phyloP scores from a whole-genome alignment of 495 filamentous ascomycete genomes.

The Xeromyces bisporus region DNA sequence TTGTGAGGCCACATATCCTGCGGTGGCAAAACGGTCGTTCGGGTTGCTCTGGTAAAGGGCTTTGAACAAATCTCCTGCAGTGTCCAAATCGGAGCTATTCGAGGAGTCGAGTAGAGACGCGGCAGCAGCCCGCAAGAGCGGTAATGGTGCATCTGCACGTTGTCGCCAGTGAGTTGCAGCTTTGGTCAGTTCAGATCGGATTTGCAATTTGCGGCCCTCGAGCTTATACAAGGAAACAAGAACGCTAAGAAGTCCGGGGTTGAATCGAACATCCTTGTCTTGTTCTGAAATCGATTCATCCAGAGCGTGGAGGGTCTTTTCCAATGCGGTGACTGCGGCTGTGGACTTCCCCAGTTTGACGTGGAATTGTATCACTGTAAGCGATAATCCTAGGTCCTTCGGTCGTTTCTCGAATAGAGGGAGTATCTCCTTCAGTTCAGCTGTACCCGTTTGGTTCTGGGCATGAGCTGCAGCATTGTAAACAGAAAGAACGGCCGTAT shows the following conservation, averaged over 20 bases:
- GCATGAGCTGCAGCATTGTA: conserved; percentile 67
- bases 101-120: conserved; percentile 61
- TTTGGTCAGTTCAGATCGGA: conserved; percentile 55
- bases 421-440: conserved; percentile 55
- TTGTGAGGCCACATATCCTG: conserved; percentile 72
- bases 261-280: conserved; percentile 55
- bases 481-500: conserved; percentile 48
- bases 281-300: conserved; percentile 44
- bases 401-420: conserved; percentile 61
- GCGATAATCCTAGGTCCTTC: conserved; percentile 64
- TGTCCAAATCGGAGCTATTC: conserved; percentile 42
- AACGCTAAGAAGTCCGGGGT: conserved; percentile 73
- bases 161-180: conserved; percentile 69
- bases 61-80: conserved; percentile 60
- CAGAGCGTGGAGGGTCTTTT: conserved; percentile 55
- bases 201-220: conserved; percentile 59
- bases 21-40: conserved; percentile 46
- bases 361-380: conserved; percentile 77
- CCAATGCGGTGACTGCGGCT: conserved; percentile 58
- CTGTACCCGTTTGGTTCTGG: conserved; percentile 42
- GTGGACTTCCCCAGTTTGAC: conserved; percentile 55
- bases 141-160: conserved; percentile 30
- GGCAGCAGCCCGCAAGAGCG: conserved; percentile 65
- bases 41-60: conserved; percentile 44
- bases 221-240: conserved; percentile 64